phyloP scores from a whole-genome alignment of 305 asterid species.

The Fraxinus nigra region DNA sequence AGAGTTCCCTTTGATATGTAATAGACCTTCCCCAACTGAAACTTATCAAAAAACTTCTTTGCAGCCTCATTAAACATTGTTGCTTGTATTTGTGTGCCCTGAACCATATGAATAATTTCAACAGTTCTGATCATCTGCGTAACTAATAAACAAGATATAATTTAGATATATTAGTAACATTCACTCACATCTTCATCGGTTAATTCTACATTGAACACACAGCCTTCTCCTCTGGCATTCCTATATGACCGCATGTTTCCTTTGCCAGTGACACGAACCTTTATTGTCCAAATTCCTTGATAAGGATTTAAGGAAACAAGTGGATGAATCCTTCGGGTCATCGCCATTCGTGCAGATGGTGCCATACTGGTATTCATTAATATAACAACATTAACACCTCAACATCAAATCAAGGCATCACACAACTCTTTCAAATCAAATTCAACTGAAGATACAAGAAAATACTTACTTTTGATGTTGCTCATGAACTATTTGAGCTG shows the following conservation, averaged over 20 bases:
- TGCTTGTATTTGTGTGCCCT: conserved; percentile 98
- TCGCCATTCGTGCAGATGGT: conserved; percentile 77
- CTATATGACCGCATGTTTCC: conserved; percentile 70
- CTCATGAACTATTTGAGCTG: conserved; percentile 72
- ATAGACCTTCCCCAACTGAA: conserved; percentile 84
- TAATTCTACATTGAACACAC: conserved; percentile 88
- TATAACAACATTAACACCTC: not conserved
- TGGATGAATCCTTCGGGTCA: conserved; percentile 78
- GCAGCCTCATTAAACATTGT: conserved; percentile 96
- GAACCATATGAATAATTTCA: conserved; percentile 14
- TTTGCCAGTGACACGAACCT: conserved; percentile 75
- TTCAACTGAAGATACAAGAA: not conserved
- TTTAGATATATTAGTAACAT: not conserved
- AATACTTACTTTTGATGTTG: conserved; percentile 68
- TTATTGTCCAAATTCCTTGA: conserved; percentile 86
- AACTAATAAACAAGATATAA: not conserved
- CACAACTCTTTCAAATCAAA: not conserved
- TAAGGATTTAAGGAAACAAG: conserved; percentile 86
- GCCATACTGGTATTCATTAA: conserved; percentile 52
- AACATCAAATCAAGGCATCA: not conserved
- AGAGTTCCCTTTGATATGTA: conserved; percentile 82
- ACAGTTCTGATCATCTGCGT: not conserved
- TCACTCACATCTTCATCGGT: conserved; percentile 86
- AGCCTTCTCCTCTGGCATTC: conserved; percentile 89
- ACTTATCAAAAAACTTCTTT: conserved; percentile 71